phyloP scores from a whole-genome alignment of 1,139 yeast genomes.

The Saccharomyces hybrid region DNA sequence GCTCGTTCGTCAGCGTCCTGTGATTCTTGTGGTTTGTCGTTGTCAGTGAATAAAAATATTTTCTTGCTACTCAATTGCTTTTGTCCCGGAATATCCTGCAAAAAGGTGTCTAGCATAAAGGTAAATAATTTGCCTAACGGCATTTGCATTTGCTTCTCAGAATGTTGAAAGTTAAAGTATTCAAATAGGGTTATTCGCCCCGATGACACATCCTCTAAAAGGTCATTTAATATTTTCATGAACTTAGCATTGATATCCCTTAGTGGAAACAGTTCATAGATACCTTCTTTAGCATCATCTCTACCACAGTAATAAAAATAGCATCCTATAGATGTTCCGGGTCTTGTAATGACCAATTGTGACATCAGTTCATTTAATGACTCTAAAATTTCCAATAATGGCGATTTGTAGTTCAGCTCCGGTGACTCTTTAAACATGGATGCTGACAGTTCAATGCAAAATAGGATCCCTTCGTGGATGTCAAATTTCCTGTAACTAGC shows the following conservation, averaged over 20 bases:
- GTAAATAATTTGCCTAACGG: conserved; percentile 32
- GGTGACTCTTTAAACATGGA: conserved; percentile 38
- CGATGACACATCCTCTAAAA: conserved; percentile 32
- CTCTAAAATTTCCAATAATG: conserved; percentile 45
- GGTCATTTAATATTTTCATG: conserved; percentile 36
- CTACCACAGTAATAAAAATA: conserved; percentile 47
- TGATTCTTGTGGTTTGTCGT: conserved; percentile 44
- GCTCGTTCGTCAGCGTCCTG: conserved; percentile 32
- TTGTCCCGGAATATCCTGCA: conserved; percentile 27
- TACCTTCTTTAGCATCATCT: conserved; percentile 27
- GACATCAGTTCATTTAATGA: conserved; percentile 51
- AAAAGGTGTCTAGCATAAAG: conserved; percentile 35
- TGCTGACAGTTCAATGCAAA: conserved; percentile 54
- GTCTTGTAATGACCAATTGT: conserved; percentile 50
- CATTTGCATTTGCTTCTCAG: conserved; percentile 8
- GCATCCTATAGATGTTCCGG: conserved; percentile 61
- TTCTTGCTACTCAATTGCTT: conserved; percentile 37
- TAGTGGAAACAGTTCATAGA: conserved; percentile 35
- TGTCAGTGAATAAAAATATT: conserved; percentile 52
- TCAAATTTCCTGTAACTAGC: conserved; percentile 35
- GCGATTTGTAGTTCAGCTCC: conserved; percentile 36
- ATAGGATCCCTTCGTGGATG: conserved; percentile 55
- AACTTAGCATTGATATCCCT: conserved; percentile 36
- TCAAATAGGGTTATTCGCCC: conserved; percentile 17
- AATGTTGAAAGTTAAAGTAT: conserved; percentile 26